Conservation (phyloP, 2,329 filamentous ascomycete genomes). For the Didymella pomorum region DNA sequence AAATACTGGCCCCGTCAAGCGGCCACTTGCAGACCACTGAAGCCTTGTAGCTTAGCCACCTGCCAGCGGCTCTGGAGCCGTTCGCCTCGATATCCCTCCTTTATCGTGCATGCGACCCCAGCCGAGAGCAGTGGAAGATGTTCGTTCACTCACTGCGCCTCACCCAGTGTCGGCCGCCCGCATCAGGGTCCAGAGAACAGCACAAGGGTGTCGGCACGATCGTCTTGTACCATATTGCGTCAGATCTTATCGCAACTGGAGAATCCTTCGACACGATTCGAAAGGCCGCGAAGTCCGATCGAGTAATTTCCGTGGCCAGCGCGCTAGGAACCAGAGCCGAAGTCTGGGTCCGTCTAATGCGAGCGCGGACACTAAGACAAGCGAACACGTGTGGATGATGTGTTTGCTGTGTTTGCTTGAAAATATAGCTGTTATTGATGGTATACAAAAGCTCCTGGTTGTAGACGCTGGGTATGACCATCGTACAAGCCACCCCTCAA, state of each 20-base stretch:
- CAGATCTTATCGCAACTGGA: conserved; percentile 16
- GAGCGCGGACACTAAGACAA: conserved; percentile 34
- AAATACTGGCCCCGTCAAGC: conserved; percentile 17
- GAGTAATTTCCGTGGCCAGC: conserved; percentile 10
- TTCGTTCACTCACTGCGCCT: neutral
- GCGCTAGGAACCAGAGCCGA: conserved; percentile 9
- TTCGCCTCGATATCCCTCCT: conserved; percentile 30
- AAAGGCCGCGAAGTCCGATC: conserved; percentile 7
- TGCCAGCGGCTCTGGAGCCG: conserved; percentile 27
- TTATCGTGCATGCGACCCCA: conserved; percentile 15
- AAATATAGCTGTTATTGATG: conserved; percentile 15
- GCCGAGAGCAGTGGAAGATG: neutral
- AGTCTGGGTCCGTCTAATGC: conserved; percentile 26
- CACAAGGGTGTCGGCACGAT: neutral
- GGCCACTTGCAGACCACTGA: conserved; percentile 14
- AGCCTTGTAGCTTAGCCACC: conserved; percentile 16
- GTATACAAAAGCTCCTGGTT: conserved; percentile 21
- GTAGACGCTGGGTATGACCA: neutral
- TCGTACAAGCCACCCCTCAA: neutral
- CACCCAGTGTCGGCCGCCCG: neutral
- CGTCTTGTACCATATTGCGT: conserved; percentile 12
- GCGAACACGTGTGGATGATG: conserved; percentile 28
- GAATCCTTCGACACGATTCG: conserved; percentile 4
- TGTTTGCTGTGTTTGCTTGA: neutral
- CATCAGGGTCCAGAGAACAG: neutral